Base-by-base conservation (phyloP, 78 protist species). In the Planoprotostelium fungivorum region DNA sequence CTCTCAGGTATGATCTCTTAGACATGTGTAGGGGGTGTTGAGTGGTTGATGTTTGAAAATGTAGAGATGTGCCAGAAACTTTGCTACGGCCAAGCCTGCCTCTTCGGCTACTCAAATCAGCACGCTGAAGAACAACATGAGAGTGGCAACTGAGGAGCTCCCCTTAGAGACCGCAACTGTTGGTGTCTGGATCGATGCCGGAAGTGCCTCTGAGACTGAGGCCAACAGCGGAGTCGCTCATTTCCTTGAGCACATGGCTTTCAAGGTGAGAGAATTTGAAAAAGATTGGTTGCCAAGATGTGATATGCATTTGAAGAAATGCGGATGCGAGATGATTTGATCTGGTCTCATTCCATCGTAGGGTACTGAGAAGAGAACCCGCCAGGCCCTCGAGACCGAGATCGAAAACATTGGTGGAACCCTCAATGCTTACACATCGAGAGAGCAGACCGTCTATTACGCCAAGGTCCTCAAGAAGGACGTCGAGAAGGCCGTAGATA, bases 191-290 rank as follows among this genome's bases (percentile, higher is more conserved):
- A 96, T 98, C 36, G 97, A 98, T 92, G 86, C 97, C 0, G 99
- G 99, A 63, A 89, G 96, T 84, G 97, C 98, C 28, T 96, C 88
- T 36, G 99, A 98, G 94, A 96, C 94, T 0, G 96, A 89, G n/a
- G 92, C 88, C n/a, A 97, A 91, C 94, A 98, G 97, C 90, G 99
- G 99, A 39, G 96, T 92, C 28, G 99, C 99, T 34, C 99, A 98
- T 91, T 98, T 98, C 92, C 94, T 98, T 38, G 99, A 98, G 93
- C 99, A 98, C 94, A 93, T 98, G 96, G 35, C 92, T 83, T 98
- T 98, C 94, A 98, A 98, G 73, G 73, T 51, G 16, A 51, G 16
- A 5, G 73, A 51, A 25, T 51, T 51, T 91, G n/a, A n/a, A n/a
- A n/a, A n/a, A n/a, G n/a, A n/a, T n/a, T n/a, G n/a, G n/a, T n/a